Evolutionary conservation across 1,284 basidiomycete species (phyloP), one percentile per base, ranked within the genome.

Genomic region (Baeospora myosura): DNA sequence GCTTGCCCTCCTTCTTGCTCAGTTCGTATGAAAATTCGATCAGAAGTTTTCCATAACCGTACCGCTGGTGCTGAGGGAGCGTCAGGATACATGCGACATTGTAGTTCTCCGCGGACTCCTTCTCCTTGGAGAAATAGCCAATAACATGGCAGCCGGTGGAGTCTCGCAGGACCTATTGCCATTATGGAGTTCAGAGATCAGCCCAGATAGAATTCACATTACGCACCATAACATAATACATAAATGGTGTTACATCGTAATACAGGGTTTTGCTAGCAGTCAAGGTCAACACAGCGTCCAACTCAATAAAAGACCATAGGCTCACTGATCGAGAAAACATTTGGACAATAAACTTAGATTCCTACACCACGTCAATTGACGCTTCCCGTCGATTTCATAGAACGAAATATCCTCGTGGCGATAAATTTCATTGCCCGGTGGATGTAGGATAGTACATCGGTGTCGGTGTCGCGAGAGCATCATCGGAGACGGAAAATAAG

Each of bases 21-120:
- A 99, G 76, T 59, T 98, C 94, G 69, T 98, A 99, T 3, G 90
- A 94, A 59, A 99, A 99, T 60, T 98, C 93, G 64, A 99, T 99
- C 33, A 98, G 73, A 23, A 97, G 69, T 58, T 91, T 91, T 43
- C 96, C 96, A 62, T 91, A 98, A 1, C 95, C 95, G 55, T 88
- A 85, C 26, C 96, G 83, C 63, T 99, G 96, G 61, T 98, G 88
- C 61, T 98, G 96, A 5, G 96, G 96, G 28, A 99, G 76, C 7
- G 96, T 96, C 48, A 98, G 69, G 65, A 99, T 98, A 73, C 96
- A 99, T 0, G 96, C 95, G 41, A 99, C 89, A 62, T 99, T 99
- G 74, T 98, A 99, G 53, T 84, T 91, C 57, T 98, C 95, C 11
- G 95, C 88, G 4, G 82, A 96, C 61, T 98, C 96, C 61, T 99